Base-by-base conservation (phyloP, 2,329 filamentous ascomycete species). In the Beauveria medogensis region DNA sequence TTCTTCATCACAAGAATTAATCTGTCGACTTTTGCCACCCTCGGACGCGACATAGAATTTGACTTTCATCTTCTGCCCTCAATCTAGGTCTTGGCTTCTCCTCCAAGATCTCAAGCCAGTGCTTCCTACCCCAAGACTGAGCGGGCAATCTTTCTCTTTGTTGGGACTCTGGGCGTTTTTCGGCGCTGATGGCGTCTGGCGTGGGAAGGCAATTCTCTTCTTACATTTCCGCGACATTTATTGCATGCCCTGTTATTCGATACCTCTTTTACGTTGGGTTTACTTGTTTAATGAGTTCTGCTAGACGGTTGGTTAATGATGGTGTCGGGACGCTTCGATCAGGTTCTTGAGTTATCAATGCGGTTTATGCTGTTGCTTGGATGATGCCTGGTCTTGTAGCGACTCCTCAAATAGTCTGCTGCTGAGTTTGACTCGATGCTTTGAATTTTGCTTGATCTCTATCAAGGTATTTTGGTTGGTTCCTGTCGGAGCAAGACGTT, bases 111-210 rank as follows among this genome's bases (percentile, higher is more conserved):
- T 20, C 46, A 28, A 30, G 56, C 24, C 56, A 30, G n/a, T 16
- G 46, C 7, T 16, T 22, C 24, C 12, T 24, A 47, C 2, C 37
- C 5, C 20, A 22, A 41, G 16, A 57, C 30, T 41, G 55, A 41
- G 55, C 16, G 44, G 47, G 24, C 34, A 52, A 37, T 46, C 56
- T 59, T 51, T 59, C 47, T 59, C 8, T 57, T 50, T 43, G 55
- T 37, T 37, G 14, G 14, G 5, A 46, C 47, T 9, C 40, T 37
- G 48, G 56, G 48, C 48, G 56, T 53, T 59, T 53, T 34, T 34
- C 20, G 56, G 48, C 56, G 56, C 56, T 53, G 40, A 53, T 59
- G 56, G 56, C 56, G 56, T 59, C 56, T 52, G 56, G 56, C 56
- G 56, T 59, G 56, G 37, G 37, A 53, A 59, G 37, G 48, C 47